Percentiles rank a stretch among this genome's conserved stretches.
phyloP scores from a whole-genome alignment of 139 green algal species.

The Nannochloris sp. region DNA sequence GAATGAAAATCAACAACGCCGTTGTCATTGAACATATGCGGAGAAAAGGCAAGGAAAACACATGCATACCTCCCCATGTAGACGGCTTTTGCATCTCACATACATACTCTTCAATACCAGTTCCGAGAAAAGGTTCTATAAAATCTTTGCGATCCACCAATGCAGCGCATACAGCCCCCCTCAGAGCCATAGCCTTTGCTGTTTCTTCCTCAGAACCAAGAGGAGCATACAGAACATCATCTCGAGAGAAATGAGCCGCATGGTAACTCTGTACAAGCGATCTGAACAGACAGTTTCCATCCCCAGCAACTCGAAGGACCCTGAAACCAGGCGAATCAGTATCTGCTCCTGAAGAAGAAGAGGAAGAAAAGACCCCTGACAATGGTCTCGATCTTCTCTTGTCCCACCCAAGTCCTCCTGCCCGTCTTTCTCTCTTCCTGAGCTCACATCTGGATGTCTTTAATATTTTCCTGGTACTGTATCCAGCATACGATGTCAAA shows the following conservation, averaged over 20 bases:
- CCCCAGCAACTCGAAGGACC: background rate
- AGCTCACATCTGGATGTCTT: too few species aligned
- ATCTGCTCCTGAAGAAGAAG: too few species aligned
- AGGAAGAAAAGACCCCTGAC: too few species aligned
- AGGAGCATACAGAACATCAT: background rate
- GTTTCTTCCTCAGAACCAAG: background rate
- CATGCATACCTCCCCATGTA: constrained; percentile 14
- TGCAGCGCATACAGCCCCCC: constrained; percentile 13
- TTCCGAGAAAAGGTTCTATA: constrained; percentile 18
- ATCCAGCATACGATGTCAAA: too few species aligned
- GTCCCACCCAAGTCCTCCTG: too few species aligned
- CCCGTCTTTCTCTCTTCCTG: too few species aligned
- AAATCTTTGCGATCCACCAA: constrained; percentile 9
- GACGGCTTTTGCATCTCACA: constrained; percentile 7
- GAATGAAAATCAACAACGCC: too few species aligned
- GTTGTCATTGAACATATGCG: too few species aligned
- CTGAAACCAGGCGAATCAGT: too few species aligned
- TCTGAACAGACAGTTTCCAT: constrained; percentile 11
- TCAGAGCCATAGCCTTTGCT: constrained; percentile 1
- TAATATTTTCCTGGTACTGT: too few species aligned
- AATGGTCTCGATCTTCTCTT: too few species aligned
- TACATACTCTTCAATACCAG: constrained; percentile 20
- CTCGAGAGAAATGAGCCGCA: background rate
- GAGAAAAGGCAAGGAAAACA: too few species aligned
- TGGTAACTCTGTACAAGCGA: constrained; percentile 16